Percentiles rank a stretch among this genome's conserved stretches.
phyloP scores from a whole-genome alignment of 2,329 filamentous ascomycete species.

The Aspergillus ruber region DNA sequence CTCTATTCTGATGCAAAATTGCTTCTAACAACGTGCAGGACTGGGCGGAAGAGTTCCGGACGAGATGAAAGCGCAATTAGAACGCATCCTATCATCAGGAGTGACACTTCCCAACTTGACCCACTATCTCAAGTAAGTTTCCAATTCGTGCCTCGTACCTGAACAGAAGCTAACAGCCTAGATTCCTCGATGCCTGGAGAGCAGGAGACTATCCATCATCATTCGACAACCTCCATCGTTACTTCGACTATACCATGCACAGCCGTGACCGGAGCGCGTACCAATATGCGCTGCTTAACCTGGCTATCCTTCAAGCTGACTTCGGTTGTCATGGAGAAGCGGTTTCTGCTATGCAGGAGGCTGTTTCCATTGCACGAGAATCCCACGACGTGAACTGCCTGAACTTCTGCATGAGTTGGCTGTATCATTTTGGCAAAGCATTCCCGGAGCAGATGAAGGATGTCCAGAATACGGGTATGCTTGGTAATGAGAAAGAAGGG shows the following conservation, averaged over 20 bases:
- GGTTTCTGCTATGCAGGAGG: slow-evolving; percentile 89
- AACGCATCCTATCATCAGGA: slow-evolving; percentile 60
- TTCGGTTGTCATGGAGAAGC: slow-evolving; percentile 89
- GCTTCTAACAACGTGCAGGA: slow-evolving; percentile 43
- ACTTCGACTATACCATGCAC: slow-evolving; percentile 95
- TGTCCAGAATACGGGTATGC: slow-evolving; percentile 64
- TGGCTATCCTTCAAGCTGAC: slow-evolving; percentile 88
- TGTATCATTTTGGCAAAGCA: slow-evolving; percentile 86
- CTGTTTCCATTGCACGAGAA: slow-evolving; percentile 87
- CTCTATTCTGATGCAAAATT: neutral
- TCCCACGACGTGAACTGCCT: slow-evolving; percentile 87
- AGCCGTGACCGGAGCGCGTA: slow-evolving; percentile 78
- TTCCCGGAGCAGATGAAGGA: slow-evolving; percentile 69
- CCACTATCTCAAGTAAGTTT: slow-evolving; percentile 63
- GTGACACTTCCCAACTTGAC: slow-evolving; percentile 64
- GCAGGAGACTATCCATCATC: slow-evolving; percentile 84
- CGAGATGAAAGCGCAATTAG: slow-evolving; percentile 65
- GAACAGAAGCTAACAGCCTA: slow-evolving; percentile 28
- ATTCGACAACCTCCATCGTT: slow-evolving; percentile 85
- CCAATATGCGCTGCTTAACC: slow-evolving; percentile 88
- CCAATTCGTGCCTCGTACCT: neutral
- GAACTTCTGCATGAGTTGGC: slow-evolving; percentile 92
- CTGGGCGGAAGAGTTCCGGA: slow-evolving; percentile 71
- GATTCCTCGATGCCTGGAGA: slow-evolving; percentile 87
- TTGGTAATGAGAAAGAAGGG: slow-evolving; percentile 73